Percentiles rank a stretch among this genome's conserved stretches.
Evolutionary conservation across 2,329 filamentous ascomycete genomes (phyloP).

Genomic region (Raffaelea ambrosiae): DNA sequence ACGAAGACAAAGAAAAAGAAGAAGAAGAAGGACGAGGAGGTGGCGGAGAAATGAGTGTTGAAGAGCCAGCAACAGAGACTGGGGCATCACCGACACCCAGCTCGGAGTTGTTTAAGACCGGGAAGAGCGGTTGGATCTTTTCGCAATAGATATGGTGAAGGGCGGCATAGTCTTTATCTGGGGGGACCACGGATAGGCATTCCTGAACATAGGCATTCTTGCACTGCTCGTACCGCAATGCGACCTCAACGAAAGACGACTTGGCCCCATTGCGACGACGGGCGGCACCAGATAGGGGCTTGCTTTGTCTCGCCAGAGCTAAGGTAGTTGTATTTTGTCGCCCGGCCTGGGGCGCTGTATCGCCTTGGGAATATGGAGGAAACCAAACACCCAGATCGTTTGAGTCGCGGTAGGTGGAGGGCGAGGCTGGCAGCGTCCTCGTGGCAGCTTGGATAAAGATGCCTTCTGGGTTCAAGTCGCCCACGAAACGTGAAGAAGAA

Average conservation of each 20-base stretch:
- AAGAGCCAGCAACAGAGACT: not conserved
- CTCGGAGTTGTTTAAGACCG: constrained; percentile 34
- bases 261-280: not conserved
- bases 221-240: constrained; percentile 11
- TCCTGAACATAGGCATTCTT: constrained; percentile 17
- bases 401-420: constrained; percentile 29
- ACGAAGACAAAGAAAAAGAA: constrained; percentile 5
- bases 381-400: constrained; percentile 49
- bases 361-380: constrained; percentile 3
- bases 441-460: constrained; percentile 49
- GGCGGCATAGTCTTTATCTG: constrained; percentile 33
- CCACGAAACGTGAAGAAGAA: constrained; percentile 41
- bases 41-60: not conserved
- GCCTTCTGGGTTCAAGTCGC: constrained; percentile 51
- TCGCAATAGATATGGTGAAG: constrained; percentile 39
- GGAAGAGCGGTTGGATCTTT: constrained; percentile 47
- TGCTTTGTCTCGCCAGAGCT: too few relatives aligned
- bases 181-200: constrained; percentile 39
- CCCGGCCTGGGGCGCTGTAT: too few relatives aligned
- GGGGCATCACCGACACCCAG: constrained; percentile 13
- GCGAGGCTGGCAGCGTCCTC: constrained; percentile 23
- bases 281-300: not conserved
- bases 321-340: too few relatives aligned
- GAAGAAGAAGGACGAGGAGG: too few relatives aligned
- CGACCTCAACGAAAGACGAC: constrained; percentile 5